Base-by-base conservation (phyloP, 345 rosid species). In the Citrus sp. region DNA sequence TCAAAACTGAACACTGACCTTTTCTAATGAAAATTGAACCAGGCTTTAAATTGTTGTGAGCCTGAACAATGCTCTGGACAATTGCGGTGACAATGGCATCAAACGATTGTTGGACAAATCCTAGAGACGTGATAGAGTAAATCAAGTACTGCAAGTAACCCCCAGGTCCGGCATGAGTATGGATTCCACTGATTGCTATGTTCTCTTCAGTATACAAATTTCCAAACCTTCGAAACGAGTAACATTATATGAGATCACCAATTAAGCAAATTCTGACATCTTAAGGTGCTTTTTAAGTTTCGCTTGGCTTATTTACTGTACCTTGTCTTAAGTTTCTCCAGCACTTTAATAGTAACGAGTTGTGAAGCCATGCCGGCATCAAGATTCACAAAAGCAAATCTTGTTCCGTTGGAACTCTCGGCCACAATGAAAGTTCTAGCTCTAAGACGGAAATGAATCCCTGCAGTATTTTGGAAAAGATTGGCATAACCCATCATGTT, bases 401-500 rank as follows among this genome's bases (percentile, higher is more conserved):
- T 83, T n/a, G 86, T 35, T 54, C 90, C 86, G 1, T 63, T 74
- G 13, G 78, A 27, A 61, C 80, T 70, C 34, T 89, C 90, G 2
- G 90, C 90, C 37, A 87, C 87, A 6, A 90, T 72, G 67, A 90
- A 90, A 62, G 88, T 67, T 75, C 94, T 81, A 0, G 90, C 90
- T 79, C 92, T 79, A 10, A 90, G 83, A 63, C 91, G 79, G 83
- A 90, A 89, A 86, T 89, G 94, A 74, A 90, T 73, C 5, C 90
- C 90, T 10, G 92, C 89, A 1, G 89, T 51, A 34, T 30, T 83
- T 77, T 91, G 94, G 0, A 71, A 82, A 30, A 87, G 66, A 72
- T 87, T 91, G 9, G 86, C 92, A 56, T 87, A 91, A n/a, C 92
- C 94, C 92, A 86, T 90, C 89, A 87, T 79, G 82, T 87, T 89